Evolutionary conservation across 371 early-diverging fungal species (phyloP), one percentile per base, ranked within the genome.

Genomic region (Rhizomucor pusillus): DNA sequence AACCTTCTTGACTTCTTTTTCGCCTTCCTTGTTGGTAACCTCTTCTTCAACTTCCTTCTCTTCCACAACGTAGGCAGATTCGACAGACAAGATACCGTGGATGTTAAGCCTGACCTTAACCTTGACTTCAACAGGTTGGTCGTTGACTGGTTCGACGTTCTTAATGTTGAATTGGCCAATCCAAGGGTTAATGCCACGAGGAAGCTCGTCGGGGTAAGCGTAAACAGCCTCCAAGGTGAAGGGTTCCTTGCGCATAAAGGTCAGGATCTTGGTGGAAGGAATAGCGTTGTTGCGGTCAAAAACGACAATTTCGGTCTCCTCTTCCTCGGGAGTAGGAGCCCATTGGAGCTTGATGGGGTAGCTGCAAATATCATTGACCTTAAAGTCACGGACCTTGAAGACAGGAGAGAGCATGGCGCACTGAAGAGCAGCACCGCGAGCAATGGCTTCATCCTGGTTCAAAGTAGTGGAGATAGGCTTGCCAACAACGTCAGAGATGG

Each of bases 331-430:
- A n/a, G 83, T 75, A 5, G 79, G 75, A 46, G 82, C 83, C 90
- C 90, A 90, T 52, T 79, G 75, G 67, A 87, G 72, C 65, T 82
- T 82, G 65, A 78, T 75, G 48, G 79, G 79, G 47, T 78, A 73
- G 55, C 74, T 74, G 66, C 87, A 88, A 67, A 92, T 81, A 77
- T 98, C 98, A 63, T 90, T 84, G 61, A 97, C 87, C 34, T 86
- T 68, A 75, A 97, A 96, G 52, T 97, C 97, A 60, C 97, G 93
- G 61, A 96, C 97, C 76, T 92, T 92, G 90, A 98, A 95, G 50
- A 91, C 91, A n/a, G 98, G 98, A 34, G 94, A 94, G 54, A 94
- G 75, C 76, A 97, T 94, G 67, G 98, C 98, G 77, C 97, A 97
- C 80, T 92, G 92, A 46, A 97, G 84, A 43, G 97, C 97, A 61